These are phyloP conservation scores for Aspergillus aculeatus DNA, from an alignment of 2,329 filamentous ascomycete genomes.

Conservation along the genomic window DNA sequence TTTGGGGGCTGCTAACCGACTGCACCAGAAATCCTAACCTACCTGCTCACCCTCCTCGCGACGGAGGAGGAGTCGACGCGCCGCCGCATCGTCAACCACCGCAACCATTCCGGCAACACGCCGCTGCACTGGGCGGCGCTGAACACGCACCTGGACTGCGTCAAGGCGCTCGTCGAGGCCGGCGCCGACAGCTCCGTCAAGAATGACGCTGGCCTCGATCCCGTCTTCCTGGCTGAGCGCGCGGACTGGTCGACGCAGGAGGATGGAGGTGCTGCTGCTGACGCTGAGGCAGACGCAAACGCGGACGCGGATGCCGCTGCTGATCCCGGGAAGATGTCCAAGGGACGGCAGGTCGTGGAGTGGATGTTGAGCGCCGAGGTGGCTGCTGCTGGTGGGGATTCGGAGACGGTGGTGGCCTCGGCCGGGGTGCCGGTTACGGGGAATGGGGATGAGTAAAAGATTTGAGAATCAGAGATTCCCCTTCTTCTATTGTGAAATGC, in stretches of 20 bases:
- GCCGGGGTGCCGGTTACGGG: slow-evolving; percentile 30
- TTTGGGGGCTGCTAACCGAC: no score
- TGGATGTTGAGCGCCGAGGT: slow-evolving; percentile 43
- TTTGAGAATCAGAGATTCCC: no score
- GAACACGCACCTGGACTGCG: slow-evolving; percentile 78
- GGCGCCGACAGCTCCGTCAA: slow-evolving; percentile 75
- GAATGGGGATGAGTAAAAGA: slow-evolving; percentile 14
- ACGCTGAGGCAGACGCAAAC: slow-evolving; percentile 21
- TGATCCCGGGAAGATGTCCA: slow-evolving; percentile 27
- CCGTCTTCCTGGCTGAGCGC: slow-evolving; percentile 70
- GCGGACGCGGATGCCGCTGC: slow-evolving; percentile 16
- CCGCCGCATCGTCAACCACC: slow-evolving; percentile 44
- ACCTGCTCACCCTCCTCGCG: slow-evolving; percentile 46
- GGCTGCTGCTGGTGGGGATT: slow-evolving; percentile 26
- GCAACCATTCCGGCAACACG: slow-evolving; percentile 84
- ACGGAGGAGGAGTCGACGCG: slow-evolving; percentile 8
- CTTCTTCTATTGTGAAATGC: slow-evolving; percentile 11
- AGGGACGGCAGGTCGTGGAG: slow-evolving; percentile 43
- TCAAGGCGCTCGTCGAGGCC: slow-evolving; percentile 71
- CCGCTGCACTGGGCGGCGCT: slow-evolving; percentile 91
- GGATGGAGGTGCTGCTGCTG: slow-evolving; percentile 19
- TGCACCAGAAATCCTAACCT: slow-evolving; percentile 47
- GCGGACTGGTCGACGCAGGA: slow-evolving; percentile 64
- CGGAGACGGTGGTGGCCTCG: slow-evolving; percentile 36
- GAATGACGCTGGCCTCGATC: slow-evolving; percentile 82